phyloP scores from a whole-genome alignment of 2,329 filamentous ascomycete species.

The Scedosporium boydii region DNA sequence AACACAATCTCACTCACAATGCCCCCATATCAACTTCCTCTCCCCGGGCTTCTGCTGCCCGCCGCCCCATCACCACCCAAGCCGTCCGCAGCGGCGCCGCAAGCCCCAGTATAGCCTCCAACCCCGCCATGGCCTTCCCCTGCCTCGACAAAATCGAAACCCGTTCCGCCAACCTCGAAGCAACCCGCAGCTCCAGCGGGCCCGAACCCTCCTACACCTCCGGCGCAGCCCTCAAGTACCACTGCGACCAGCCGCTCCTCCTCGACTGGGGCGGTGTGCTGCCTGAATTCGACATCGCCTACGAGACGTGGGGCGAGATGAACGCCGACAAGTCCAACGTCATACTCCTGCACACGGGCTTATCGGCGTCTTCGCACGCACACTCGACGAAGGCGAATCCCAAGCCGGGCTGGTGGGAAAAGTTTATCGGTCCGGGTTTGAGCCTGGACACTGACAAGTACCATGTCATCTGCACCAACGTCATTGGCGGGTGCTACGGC shows the following conservation, averaged over 20 bases:
- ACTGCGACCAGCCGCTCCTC: slow-evolving; percentile 62
- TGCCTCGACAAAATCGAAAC: slow-evolving; percentile 79
- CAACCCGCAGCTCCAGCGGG: slow-evolving; percentile 48
- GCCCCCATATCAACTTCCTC: not conserved
- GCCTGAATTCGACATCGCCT: slow-evolving; percentile 80
- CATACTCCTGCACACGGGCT: slow-evolving; percentile 84
- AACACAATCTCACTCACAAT: not conserved
- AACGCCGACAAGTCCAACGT: slow-evolving; percentile 78
- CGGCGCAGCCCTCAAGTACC: slow-evolving; percentile 71
- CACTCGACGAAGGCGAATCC: slow-evolving; percentile 82
- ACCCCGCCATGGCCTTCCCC: slow-evolving; percentile 81
- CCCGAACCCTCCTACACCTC: slow-evolving; percentile 93
- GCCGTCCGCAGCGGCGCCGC: slow-evolving; percentile 3
- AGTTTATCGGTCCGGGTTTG: slow-evolving; percentile 82
- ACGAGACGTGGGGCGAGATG: slow-evolving; percentile 82
- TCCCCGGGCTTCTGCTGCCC: not conserved
- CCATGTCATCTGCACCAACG: slow-evolving; percentile 92
- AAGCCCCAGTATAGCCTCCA: slow-evolving; percentile 40
- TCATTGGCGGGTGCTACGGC: slow-evolving; percentile 90
- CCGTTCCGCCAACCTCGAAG: slow-evolving; percentile 62
- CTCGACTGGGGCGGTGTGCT: slow-evolving; percentile 95
- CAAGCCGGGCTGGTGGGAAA: slow-evolving; percentile 96
- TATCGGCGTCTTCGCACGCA: slow-evolving; percentile 95
- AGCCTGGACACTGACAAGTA: slow-evolving; percentile 87
- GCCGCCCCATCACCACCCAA: not conserved